These are phyloP conservation scores for Bolboschoenoplectus hybrid DNA, from an alignment of 202 grass and related monocot genomes.

Conservation along the genomic window DNA sequence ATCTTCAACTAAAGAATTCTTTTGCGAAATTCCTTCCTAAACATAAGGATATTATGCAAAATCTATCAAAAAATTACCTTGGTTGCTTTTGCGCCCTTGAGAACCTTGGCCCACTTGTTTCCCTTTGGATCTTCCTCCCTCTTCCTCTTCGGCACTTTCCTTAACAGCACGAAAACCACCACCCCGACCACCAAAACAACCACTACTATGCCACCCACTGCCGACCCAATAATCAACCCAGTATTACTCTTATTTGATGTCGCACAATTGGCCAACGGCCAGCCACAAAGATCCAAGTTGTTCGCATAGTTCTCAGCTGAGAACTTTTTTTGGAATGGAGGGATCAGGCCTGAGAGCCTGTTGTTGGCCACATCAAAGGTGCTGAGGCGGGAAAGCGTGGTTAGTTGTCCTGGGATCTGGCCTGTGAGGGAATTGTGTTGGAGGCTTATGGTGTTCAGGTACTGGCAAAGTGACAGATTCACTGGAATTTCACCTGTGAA, in stretches of 20 bases:
- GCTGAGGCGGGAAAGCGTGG: conserved; percentile 33
- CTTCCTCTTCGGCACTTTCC: conserved; percentile 63
- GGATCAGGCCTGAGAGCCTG: conserved; percentile 58
- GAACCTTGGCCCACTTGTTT: conserved; percentile 82
- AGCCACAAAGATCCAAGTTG: conserved; percentile 59
- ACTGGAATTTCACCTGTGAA: conserved; percentile 59
- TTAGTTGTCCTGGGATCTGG: conserved; percentile 53
- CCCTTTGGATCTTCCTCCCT: conserved; percentile 55
- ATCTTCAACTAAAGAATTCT: background rate
- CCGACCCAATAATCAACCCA: conserved; percentile 52
- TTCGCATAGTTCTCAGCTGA: conserved; percentile 25
- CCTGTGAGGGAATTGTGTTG: conserved; percentile 73
- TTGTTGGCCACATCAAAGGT: conserved; percentile 63
- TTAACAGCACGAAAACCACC: conserved; percentile 51
- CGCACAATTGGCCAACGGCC: conserved; percentile 45
- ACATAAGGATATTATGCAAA: conserved; percentile 14
- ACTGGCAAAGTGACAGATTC: conserved; percentile 53
- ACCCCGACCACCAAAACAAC: conserved; percentile 49
- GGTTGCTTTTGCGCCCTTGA: conserved; percentile 69
- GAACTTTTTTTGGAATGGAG: accelerated
- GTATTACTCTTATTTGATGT: conserved; percentile 48
- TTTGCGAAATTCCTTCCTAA: background rate
- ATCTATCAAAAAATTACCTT: conserved; percentile 50
- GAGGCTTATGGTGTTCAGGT: conserved; percentile 66
- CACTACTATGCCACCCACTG: conserved; percentile 54